These are phyloP conservation scores for Kalaharituber pfeilii DNA, from an alignment of 2,329 filamentous ascomycete genomes.

Conservation along the genomic window DNA sequence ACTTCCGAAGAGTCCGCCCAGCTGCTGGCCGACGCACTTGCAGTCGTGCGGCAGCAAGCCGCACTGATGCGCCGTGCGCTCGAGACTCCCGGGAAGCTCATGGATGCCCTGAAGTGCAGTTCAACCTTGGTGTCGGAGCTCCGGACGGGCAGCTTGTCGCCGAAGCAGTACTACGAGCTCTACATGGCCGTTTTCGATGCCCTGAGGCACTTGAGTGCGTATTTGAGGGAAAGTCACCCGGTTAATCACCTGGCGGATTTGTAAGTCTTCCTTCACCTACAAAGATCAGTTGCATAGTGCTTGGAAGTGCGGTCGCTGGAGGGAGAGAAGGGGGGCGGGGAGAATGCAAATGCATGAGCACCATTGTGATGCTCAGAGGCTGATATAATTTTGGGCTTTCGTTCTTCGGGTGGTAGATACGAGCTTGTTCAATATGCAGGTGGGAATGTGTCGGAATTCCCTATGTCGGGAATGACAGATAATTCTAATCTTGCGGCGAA, in stretches of 20 bases:
- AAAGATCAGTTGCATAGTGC: slow-evolving; percentile 78
- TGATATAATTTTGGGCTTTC: background rate
- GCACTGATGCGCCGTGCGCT: slow-evolving; percentile 94
- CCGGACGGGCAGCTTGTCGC: slow-evolving; percentile 88
- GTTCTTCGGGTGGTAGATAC: slow-evolving; percentile 7
- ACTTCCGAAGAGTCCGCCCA: slow-evolving; percentile 38
- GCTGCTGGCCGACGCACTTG: slow-evolving; percentile 90
- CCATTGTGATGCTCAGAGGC: background rate
- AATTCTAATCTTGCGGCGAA: slow-evolving; percentile 29
- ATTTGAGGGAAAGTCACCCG: slow-evolving; percentile 91
- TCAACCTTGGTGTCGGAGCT: slow-evolving; percentile 97
- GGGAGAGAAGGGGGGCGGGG: background rate
- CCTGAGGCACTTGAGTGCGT: slow-evolving; percentile 84
- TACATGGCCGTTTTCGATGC: slow-evolving; percentile 99
- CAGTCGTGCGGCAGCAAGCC: slow-evolving; percentile 93
- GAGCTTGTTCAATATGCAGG: slow-evolving; percentile 24
- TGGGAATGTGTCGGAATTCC: slow-evolving; percentile 6
- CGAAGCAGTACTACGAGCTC: slow-evolving; percentile 98
- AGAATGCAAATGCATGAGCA: background rate
- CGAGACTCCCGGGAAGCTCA: slow-evolving; percentile 92
- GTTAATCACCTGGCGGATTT: slow-evolving; percentile 95
- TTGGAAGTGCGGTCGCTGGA: slow-evolving; percentile 40
- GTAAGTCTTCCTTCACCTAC: slow-evolving; percentile 28
- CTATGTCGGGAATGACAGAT: background rate
- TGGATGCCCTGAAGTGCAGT: slow-evolving; percentile 99